Conservation (phyloP, 805 yeast species). For the Candida gorgasii region DNA sequence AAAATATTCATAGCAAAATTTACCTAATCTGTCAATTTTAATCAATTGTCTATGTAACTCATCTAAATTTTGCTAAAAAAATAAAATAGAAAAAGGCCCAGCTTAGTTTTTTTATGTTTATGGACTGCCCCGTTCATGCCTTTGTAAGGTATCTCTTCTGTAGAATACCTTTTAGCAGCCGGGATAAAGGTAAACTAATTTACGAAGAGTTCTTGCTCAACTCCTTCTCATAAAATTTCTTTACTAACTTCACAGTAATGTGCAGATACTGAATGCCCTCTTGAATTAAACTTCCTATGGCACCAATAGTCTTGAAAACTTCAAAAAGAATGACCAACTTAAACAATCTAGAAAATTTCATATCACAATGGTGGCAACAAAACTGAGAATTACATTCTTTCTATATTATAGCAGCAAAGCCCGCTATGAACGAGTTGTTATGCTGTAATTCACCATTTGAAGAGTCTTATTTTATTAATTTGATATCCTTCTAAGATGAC, state of each 20-base stretch:
- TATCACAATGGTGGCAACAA: constrained; percentile 12
- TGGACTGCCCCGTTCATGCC: constrained; percentile 14
- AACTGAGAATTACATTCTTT: background rate
- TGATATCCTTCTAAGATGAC: too few relatives aligned
- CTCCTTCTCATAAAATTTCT: background rate
- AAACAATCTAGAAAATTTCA: constrained; percentile 4
- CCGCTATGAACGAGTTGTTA: too few relatives aligned
- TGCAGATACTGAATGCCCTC: constrained; percentile 28
- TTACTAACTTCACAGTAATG: constrained; percentile 21
- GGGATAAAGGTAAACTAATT: constrained; percentile 14
- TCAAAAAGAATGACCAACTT: constrained; percentile 25
- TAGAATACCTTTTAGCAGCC: constrained; percentile 14
- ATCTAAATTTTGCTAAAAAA: too few relatives aligned
- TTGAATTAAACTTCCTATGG: constrained; percentile 27
- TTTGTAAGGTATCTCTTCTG: constrained; percentile 16
- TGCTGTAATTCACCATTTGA: too few relatives aligned
- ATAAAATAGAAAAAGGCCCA: background rate
- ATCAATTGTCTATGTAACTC: background rate
- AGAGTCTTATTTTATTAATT: too few relatives aligned
- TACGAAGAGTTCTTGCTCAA: background rate
- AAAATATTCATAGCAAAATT: background rate
- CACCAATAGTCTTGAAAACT: constrained; percentile 31
- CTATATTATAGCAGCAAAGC: background rate
- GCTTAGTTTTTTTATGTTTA: background rate
- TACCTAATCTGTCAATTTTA: background rate